Conservation (phyloP, 73 alveolate genomes). For the Tetrahymena elliotti region DNA sequence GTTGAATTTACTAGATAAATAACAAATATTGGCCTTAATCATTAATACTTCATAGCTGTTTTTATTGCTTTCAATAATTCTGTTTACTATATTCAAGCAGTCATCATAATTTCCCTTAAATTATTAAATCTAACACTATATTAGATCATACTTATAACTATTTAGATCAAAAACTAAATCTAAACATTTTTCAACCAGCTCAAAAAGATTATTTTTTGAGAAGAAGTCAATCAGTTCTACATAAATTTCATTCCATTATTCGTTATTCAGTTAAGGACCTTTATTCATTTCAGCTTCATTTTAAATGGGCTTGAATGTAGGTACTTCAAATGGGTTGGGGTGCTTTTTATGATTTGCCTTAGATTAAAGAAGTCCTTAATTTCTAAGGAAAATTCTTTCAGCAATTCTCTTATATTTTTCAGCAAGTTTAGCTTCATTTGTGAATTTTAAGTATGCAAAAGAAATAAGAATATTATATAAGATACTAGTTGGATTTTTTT, state of each 20-base stretch:
- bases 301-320: constrained; percentile 28
- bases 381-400: constrained; percentile 48
- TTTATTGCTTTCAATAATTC: constrained; percentile 3
- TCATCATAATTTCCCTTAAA: constrained; percentile 21
- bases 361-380: constrained; percentile 28
- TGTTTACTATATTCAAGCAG: not conserved
- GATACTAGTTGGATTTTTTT: constrained; percentile 44
- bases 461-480: constrained; percentile 47
- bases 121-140: constrained; percentile 15
- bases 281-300: constrained; percentile 43
- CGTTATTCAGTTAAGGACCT: constrained; percentile 29
- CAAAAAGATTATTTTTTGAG: constrained; percentile 36
- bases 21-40: constrained; percentile 29
- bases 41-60: constrained; percentile 26
- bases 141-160: not conserved
- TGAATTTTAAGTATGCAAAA: constrained; percentile 36
- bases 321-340: constrained; percentile 32
- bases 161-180: not conserved
- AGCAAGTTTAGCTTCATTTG: constrained; percentile 44
- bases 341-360: constrained; percentile 33
- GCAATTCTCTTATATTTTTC: constrained; percentile 56
- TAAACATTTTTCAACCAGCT: constrained; percentile 41
- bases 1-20: not conserved
- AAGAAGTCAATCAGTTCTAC: constrained; percentile 57
- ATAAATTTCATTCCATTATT: constrained; percentile 50